phyloP scores from a whole-genome alignment of 2,329 filamentous ascomycete species.

The Penicillium sp. region DNA sequence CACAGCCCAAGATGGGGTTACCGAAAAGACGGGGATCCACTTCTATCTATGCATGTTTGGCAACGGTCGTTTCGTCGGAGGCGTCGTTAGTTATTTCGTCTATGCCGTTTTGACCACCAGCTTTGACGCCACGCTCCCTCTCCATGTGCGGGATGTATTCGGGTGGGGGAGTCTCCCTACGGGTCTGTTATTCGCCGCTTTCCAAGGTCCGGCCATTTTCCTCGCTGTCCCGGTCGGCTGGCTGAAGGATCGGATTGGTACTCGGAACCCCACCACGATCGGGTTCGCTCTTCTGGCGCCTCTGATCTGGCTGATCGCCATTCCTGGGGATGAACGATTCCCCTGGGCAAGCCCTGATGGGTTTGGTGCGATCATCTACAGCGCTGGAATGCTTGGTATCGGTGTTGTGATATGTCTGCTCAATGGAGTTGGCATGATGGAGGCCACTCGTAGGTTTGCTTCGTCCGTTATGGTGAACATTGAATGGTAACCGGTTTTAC shows the following conservation, averaged over 20 bases:
- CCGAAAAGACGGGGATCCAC: constrained; percentile 4
- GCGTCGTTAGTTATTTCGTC: constrained; percentile 44
- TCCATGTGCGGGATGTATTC: constrained; percentile 54
- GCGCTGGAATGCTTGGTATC: constrained; percentile 15
- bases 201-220: constrained; percentile 58
- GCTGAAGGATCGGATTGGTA: constrained; percentile 33
- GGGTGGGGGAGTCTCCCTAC: constrained; percentile 53
- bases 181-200: constrained; percentile 54
- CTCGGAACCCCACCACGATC: constrained; percentile 22
- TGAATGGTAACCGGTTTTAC: neutral
- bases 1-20: neutral
- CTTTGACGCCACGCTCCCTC: constrained; percentile 55
- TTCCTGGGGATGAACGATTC: constrained; percentile 29
- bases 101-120: constrained; percentile 51
- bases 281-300: constrained; percentile 25
- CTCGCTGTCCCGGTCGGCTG: constrained; percentile 56
- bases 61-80: constrained; percentile 43
- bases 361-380: constrained; percentile 24
- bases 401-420: constrained; percentile 26
- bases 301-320: constrained; percentile 28
- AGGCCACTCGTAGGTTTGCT: constrained; percentile 29
- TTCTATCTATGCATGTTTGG: constrained; percentile 41
- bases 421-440: constrained; percentile 29
- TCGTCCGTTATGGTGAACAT: neutral
- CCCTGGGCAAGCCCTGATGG: constrained; percentile 22